Evolutionary conservation across 176 grass and related monocot genomes (phyloP).

Genomic region (Hyparrhenia diplandra): DNA sequence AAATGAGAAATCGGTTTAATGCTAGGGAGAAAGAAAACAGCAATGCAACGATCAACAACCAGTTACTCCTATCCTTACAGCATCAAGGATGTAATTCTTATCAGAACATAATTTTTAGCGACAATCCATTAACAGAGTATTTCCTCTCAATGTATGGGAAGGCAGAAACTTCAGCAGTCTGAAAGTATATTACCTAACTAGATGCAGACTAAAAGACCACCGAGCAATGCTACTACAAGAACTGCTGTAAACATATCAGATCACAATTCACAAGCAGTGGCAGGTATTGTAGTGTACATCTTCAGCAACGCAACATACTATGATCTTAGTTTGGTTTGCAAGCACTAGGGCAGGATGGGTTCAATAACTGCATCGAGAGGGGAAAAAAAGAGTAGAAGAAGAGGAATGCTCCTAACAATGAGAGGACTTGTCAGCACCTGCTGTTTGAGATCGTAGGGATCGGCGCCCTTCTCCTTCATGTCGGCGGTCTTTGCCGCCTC

Average conservation of each 20-base stretch:
- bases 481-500: slow-evolving; percentile 78
- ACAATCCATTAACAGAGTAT: neutral
- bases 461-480: slow-evolving; percentile 92
- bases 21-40: neutral
- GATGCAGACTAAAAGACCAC: neutral
- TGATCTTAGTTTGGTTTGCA: neutral
- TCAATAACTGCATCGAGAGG: neutral
- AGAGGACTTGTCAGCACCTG: slow-evolving; percentile 38
- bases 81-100: neutral
- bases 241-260: neutral
- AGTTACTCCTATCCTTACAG: neutral
- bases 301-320: neutral
- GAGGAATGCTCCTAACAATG: neutral
- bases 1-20: neutral
- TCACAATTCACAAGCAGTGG: neutral
- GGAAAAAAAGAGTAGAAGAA: neutral
- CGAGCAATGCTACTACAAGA: neutral
- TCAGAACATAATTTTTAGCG: neutral
- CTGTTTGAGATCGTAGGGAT: slow-evolving; percentile 93
- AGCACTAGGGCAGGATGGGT: neutral
- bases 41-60: neutral
- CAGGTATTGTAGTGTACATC: neutral
- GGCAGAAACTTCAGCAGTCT: neutral
- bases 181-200: neutral
- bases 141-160: neutral